Base-by-base conservation (phyloP, 768 basidiomycete species). In the Dacryopinax primogenitus region DNA sequence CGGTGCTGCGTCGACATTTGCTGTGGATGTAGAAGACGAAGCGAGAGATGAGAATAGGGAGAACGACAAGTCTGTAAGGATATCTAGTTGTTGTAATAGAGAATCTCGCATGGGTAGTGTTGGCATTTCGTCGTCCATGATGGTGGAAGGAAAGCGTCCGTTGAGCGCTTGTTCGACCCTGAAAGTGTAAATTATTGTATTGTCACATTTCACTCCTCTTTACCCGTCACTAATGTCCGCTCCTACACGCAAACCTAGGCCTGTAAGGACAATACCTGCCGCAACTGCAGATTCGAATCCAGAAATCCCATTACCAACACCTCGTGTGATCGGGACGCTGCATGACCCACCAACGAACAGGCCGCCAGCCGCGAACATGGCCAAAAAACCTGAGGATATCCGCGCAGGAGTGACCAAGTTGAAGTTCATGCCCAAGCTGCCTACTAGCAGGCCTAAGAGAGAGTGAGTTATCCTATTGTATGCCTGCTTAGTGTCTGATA, bases 1-100 rank as follows among this genome's bases (percentile, higher is more conserved):
- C 0, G 85, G 13, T 23, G 13, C 32, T 21, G 51, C 4, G 11
- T 58, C 51, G 51, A 30, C 26, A 30, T 6, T 7, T 11, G 51
- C 15, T 21, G 51, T 6, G 51, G 26, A 30, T 3, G 51, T 7
- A 13, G 51, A 58, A 30, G 18, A 9, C 4, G 51, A 6, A 30
- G 26, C 4, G 51, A 58, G 51, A 30, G 51, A 58, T 11, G 51
- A 58, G 51, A 58, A 58, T 23, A 58, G 51, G 13, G 51, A 3
- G 26, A 58, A 58, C 11, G 51, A 28, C 26, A 58, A 30, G 15
- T 58, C 51, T 11, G 11, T 4, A 3, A 58, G 51, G 11, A 23
- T 3, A 30, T 58, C 51, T 9, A 58, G 51, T 23, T 58, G 51
- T 15, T 58, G 23, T 15, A 28, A 30, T 3, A 58, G 51, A 11